Percentiles rank a stretch among this genome's conserved stretches.
Evolutionary conservation across 257 asterid species (phyloP).

Genomic region (Rhazya stricta): DNA sequence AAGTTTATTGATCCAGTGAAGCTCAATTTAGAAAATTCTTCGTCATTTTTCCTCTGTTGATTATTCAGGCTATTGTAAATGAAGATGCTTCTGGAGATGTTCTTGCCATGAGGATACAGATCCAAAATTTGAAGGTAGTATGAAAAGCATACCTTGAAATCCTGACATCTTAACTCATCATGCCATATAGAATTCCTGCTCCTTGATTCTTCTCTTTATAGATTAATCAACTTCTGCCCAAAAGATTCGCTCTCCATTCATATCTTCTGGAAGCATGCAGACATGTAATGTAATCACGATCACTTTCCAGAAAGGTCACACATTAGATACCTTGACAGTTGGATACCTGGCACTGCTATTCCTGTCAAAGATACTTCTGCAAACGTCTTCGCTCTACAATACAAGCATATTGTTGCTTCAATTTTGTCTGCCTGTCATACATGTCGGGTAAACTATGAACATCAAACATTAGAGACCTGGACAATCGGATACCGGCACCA

Average conservation of each 20-base stretch:
- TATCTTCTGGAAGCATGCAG: background rate
- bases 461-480: too few species aligned
- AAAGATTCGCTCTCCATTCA: background rate
- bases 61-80: conserved; percentile 65
- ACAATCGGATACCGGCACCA: background rate
- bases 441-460: background rate
- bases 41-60: conserved; percentile 14
- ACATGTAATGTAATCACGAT: background rate
- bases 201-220: background rate
- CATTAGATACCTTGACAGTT: background rate
- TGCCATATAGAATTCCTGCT: background rate
- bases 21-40: background rate
- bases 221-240: background rate
- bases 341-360: background rate
- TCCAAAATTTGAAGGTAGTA: conserved; percentile 71
- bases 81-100: conserved; percentile 90
- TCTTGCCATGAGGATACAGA: conserved; percentile 72
- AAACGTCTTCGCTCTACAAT: background rate
- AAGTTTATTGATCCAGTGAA: background rate
- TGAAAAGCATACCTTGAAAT: background rate
- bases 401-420: background rate
- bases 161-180: background rate
- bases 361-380: background rate
- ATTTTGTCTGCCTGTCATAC: background rate
- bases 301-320: background rate